Evolutionary conservation across 495 filamentous ascomycete species (phyloP).

Genomic region (Talaromyces nanjingensis): DNA sequence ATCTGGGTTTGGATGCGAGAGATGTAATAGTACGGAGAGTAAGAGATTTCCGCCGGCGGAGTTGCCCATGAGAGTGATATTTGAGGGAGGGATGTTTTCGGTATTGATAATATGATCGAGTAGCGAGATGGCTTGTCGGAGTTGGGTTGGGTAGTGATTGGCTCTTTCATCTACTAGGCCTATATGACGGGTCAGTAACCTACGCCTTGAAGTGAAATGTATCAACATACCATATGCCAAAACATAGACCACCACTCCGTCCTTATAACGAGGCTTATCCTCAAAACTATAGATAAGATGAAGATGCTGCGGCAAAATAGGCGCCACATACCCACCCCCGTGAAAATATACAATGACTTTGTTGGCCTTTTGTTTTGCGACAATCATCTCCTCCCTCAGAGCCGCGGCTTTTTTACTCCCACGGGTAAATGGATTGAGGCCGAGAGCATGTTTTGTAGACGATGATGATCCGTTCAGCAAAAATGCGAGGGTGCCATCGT

Average conservation of each 20-base stretch:
- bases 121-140: conserved; percentile 2
- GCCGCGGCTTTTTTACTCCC: background rate
- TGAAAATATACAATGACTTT: conserved; percentile 54
- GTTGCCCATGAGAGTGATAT: conserved; percentile 11
- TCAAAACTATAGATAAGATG: background rate
- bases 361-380: conserved; percentile 31
- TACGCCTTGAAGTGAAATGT: background rate
- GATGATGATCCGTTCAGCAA: background rate
- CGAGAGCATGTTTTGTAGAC: background rate
- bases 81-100: background rate
- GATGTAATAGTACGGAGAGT: conserved; percentile 11
- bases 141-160: conserved; percentile 12
- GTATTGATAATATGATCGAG: conserved; percentile 1
- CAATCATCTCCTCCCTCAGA: background rate
- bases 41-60: conserved; percentile 12
- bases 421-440: background rate
- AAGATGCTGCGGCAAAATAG: background rate
- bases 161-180: background rate
- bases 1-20: conserved; percentile 9
- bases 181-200: background rate
- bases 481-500: background rate
- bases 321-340: conserved; percentile 22
- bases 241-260: background rate
- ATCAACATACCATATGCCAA: background rate
- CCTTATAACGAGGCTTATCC: background rate